Percentiles rank a stretch among this genome's conserved stretches.
Evolutionary conservation across 2,329 filamentous ascomycete genomes (phyloP).

Genomic region (Aspergillus vadensis): DNA sequence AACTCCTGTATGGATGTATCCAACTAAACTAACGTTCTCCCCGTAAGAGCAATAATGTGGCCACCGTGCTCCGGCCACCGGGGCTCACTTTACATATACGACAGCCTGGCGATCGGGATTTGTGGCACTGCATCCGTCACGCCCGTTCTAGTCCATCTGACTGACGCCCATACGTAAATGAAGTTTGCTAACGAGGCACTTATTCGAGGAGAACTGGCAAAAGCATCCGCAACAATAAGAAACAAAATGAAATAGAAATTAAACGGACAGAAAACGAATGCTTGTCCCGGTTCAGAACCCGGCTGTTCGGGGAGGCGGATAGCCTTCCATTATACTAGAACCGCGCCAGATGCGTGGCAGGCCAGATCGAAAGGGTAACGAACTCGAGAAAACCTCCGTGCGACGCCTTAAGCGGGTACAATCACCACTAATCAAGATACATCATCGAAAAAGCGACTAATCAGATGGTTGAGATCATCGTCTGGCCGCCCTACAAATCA

Average conservation of each 20-base stretch:
- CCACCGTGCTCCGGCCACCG: neutral
- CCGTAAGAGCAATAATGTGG: neutral
- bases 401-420: slow-evolving; percentile 4
- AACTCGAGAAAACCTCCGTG: slow-evolving; percentile 7
- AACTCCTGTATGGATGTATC: neutral
- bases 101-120: neutral
- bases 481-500: slow-evolving; percentile 25
- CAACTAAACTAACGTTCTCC: neutral
- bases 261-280: neutral
- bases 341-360: neutral
- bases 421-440: slow-evolving; percentile 20
- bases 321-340: neutral
- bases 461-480: slow-evolving; percentile 29
- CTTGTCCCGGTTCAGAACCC: neutral
- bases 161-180: neutral
- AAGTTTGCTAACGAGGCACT: neutral
- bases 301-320: neutral
- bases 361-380: slow-evolving; percentile 1
- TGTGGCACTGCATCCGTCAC: slow-evolving; percentile 2
- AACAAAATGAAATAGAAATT: too few species aligned
- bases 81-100: neutral
- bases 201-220: too few species aligned
- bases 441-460: slow-evolving; percentile 17
- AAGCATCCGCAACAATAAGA: too few species aligned
- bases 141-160: neutral